These are phyloP conservation scores for Penicillium bovifimosum DNA, from an alignment of 495 filamentous ascomycete species.

Conservation along the genomic window DNA sequence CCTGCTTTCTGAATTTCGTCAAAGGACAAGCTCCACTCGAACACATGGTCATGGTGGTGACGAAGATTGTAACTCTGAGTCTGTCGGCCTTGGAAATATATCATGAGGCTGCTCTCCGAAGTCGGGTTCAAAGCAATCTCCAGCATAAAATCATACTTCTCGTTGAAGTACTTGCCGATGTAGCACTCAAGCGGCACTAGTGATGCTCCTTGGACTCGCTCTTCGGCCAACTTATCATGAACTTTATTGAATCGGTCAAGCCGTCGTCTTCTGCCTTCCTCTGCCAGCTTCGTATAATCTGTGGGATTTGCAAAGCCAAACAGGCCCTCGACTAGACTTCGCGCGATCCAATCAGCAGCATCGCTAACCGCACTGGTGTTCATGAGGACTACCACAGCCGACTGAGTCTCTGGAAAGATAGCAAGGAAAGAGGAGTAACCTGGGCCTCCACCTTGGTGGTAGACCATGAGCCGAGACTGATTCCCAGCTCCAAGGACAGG, in stretches of 20 bases:
- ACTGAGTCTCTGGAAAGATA: conserved; percentile 6
- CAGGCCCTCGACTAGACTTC: neutral
- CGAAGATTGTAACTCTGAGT: neutral
- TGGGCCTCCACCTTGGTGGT: neutral
- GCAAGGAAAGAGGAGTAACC: conserved; percentile 5
- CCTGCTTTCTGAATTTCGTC: neutral
- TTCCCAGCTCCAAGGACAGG: neutral
- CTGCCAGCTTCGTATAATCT: neutral
- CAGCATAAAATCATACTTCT: neutral
- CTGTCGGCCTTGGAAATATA: neutral
- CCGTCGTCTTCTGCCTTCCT: neutral
- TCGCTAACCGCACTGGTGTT: neutral
- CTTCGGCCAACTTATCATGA: neutral
- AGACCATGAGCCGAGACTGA: neutral
- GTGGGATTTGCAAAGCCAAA: neutral
- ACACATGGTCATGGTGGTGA: conserved; percentile 1
- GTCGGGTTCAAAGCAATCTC: neutral
- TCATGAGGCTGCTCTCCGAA: neutral
- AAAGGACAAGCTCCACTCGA: conserved; percentile 2
- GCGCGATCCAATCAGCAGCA: conserved; percentile 1
- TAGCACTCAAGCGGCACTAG: neutral
- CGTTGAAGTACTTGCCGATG: neutral
- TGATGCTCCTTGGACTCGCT: neutral
- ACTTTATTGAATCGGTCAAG: neutral
- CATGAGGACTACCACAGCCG: conserved; percentile 2